phyloP scores from a whole-genome alignment of 805 yeast species.

The Candida ovalis region DNA sequence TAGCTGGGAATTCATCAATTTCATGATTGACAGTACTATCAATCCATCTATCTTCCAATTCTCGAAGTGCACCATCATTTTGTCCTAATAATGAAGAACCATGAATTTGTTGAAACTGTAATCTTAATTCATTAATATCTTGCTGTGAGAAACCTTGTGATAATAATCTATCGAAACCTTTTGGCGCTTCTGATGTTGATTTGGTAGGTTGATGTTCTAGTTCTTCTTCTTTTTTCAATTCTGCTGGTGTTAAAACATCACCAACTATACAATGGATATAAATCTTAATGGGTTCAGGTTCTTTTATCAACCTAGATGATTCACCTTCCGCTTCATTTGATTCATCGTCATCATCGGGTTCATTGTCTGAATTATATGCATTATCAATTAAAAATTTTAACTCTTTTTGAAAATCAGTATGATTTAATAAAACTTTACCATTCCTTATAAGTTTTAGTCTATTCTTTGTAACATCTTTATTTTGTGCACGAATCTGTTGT shows the following conservation, averaged over 20 bases:
- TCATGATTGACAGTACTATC: slow-evolving; percentile 65
- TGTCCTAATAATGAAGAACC: slow-evolving; percentile 36
- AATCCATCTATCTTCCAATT: slow-evolving; percentile 84
- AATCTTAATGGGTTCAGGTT: slow-evolving; percentile 31
- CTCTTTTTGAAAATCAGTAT: slow-evolving; percentile 52
- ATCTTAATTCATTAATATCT: slow-evolving; percentile 67
- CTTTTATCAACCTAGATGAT: not conserved
- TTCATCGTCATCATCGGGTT: slow-evolving; percentile 10
- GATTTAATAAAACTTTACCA: slow-evolving; percentile 61
- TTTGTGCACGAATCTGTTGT: slow-evolving; percentile 36
- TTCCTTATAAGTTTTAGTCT: slow-evolving; percentile 64
- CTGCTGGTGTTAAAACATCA: slow-evolving; percentile 50
- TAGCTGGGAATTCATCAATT: slow-evolving; percentile 43
- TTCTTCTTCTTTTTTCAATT: slow-evolving; percentile 56
- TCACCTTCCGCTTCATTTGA: not conserved
- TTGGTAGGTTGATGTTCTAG: slow-evolving; percentile 52
- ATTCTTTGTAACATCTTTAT: slow-evolving; percentile 31
- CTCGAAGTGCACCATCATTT: slow-evolving; percentile 51
- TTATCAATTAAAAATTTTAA: slow-evolving; percentile 26
- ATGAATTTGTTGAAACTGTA: slow-evolving; percentile 70
- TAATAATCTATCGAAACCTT: slow-evolving; percentile 81
- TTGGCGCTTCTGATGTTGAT: slow-evolving; percentile 61
- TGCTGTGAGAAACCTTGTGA: slow-evolving; percentile 80
- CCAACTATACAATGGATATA: slow-evolving; percentile 82
- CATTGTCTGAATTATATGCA: slow-evolving; percentile 17